phyloP scores from a whole-genome alignment of 73 alveolate genomes.

The Paramecium tetraurelia region DNA sequence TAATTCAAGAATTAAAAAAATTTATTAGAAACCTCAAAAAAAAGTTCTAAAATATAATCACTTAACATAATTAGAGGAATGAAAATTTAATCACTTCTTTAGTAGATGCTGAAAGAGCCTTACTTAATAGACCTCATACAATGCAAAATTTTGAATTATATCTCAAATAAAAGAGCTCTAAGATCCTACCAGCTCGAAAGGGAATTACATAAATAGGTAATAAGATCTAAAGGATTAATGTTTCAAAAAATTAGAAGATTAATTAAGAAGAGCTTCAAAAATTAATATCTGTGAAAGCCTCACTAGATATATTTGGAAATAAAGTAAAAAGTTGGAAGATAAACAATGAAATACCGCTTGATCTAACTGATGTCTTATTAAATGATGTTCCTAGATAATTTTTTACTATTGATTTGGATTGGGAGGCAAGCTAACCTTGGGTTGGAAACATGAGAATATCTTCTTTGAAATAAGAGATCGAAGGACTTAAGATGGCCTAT shows the following conservation, averaged over 20 bases:
- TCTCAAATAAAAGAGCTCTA: background rate
- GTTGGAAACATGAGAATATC: background rate
- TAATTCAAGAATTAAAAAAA: background rate
- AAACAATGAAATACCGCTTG: background rate
- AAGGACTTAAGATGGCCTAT: background rate
- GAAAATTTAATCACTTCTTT: background rate
- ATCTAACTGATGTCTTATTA: background rate
- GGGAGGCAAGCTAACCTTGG: slow-evolving; percentile 13
- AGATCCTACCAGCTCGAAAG: background rate
- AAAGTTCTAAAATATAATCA: background rate
- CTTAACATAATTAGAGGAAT: background rate
- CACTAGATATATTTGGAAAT: background rate
- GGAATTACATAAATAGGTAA: slow-evolving; percentile 28
- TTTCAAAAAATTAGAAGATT: background rate
- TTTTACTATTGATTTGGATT: background rate
- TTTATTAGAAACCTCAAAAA: background rate
- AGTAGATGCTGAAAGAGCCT: background rate
- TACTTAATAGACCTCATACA: slow-evolving; percentile 8
- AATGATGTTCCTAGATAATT: background rate
- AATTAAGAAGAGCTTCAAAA: background rate
- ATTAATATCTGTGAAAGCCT: background rate
- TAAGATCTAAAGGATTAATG: background rate
- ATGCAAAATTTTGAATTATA: background rate
- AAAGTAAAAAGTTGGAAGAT: background rate
- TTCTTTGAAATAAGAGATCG: background rate